Evolutionary conservation across 768 basidiomycete species (phyloP).

Genomic region (Pleurotus pulmonarius): DNA sequence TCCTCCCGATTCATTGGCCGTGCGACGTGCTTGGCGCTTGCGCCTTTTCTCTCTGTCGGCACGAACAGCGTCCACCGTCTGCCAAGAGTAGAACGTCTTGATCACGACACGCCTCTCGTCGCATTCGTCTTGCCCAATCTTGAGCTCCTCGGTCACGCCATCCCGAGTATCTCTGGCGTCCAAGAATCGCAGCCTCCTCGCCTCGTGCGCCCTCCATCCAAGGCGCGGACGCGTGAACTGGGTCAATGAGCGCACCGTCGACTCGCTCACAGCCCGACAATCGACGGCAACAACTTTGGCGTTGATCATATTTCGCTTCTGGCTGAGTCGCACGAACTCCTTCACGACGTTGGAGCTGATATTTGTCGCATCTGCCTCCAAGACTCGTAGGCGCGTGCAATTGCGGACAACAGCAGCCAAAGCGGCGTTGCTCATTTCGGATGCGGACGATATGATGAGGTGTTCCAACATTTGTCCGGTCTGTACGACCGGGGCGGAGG

Average conservation of each 20-base stretch:
- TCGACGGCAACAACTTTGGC: slow-evolving; percentile 70
- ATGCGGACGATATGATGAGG: slow-evolving; percentile 65
- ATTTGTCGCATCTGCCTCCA: slow-evolving; percentile 83
- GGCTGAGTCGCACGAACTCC: slow-evolving; percentile 61
- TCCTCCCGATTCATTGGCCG: slow-evolving; percentile 32
- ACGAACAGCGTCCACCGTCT: slow-evolving; percentile 77
- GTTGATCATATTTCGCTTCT: slow-evolving; percentile 41
- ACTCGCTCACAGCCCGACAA: slow-evolving; percentile 68
- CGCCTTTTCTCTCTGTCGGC: slow-evolving; percentile 63
- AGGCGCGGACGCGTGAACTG: slow-evolving; percentile 57
- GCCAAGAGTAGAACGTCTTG: slow-evolving; percentile 86
- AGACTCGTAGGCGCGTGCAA: slow-evolving; percentile 56
- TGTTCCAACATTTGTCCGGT: slow-evolving; percentile 72
- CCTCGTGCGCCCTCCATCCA: slow-evolving; percentile 75
- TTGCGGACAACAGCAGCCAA: slow-evolving; percentile 58
- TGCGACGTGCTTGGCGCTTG: slow-evolving; percentile 43
- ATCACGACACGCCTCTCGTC: slow-evolving; percentile 68
- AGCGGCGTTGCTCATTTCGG: slow-evolving; percentile 59
- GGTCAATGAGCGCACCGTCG: slow-evolving; percentile 57
- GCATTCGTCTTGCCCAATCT: slow-evolving; percentile 78
- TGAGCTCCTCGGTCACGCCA: slow-evolving; percentile 55
- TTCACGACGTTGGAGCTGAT: slow-evolving; percentile 56
- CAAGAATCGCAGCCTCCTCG: slow-evolving; percentile 64
- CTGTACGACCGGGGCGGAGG: slow-evolving; percentile 23
- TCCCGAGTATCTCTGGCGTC: slow-evolving; percentile 72